phyloP scores from a whole-genome alignment of 1,139 yeast genomes.

The Citeromyces hawaiiensis region DNA sequence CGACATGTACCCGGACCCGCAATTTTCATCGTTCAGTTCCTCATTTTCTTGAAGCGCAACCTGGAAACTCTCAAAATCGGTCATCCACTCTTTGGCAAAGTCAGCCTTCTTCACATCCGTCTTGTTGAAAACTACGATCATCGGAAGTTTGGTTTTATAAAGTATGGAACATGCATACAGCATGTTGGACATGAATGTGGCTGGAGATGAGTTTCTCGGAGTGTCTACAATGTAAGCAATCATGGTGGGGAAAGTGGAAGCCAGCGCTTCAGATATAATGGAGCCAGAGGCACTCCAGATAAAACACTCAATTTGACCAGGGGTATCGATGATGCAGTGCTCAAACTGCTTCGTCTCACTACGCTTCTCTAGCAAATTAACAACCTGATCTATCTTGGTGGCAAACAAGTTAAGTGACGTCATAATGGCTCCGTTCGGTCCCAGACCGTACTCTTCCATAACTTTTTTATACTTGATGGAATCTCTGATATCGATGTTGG shows the following conservation, averaged over 20 bases:
- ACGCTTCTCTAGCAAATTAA: constrained; percentile 72
- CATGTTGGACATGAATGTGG: constrained; percentile 97
- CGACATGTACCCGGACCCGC: constrained; percentile 88
- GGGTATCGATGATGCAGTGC: constrained; percentile 87
- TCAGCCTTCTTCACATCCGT: constrained; percentile 78
- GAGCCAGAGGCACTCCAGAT: constrained; percentile 97
- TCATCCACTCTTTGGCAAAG: constrained; percentile 96
- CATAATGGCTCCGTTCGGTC: constrained; percentile 98
- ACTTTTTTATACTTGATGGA: constrained; percentile 93
- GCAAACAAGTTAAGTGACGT: constrained; percentile 86
- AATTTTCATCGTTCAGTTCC: constrained; percentile 46
- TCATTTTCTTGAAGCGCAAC: constrained; percentile 51
- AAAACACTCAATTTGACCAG: constrained; percentile 97
- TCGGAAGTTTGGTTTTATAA: constrained; percentile 91
- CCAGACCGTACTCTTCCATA: constrained; percentile 83
- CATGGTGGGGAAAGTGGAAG: constrained; percentile 90
- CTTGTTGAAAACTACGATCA: constrained; percentile 94
- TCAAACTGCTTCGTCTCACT: constrained; percentile 32
- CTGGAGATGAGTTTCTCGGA: constrained; percentile 86
- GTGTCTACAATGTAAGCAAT: constrained; percentile 95
- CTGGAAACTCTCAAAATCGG: constrained; percentile 89
- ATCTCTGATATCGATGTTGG: constrained; percentile 92
- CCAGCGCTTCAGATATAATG: constrained; percentile 92
- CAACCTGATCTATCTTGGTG: constrained; percentile 93
- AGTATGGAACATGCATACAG: constrained; percentile 93